phyloP scores from a whole-genome alignment of 371 early-diverging fungal species.

The Nematocida minor region DNA sequence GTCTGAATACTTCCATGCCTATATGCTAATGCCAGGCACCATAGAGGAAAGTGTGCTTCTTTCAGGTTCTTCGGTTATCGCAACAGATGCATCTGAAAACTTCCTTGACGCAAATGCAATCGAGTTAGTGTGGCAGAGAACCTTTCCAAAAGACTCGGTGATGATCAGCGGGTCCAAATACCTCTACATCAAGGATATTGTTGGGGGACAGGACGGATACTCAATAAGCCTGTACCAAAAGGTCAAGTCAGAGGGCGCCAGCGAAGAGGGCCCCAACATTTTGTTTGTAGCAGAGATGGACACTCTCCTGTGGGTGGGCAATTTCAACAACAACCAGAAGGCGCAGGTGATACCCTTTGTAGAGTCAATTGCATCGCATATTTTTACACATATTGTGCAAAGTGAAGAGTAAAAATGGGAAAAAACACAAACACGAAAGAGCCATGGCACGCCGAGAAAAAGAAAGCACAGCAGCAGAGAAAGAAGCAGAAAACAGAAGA shows the following conservation, averaged over 20 bases:
- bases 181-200: conserved; percentile 30
- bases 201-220: conserved; percentile 21
- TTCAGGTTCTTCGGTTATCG: background rate
- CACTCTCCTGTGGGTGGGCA: conserved; percentile 27
- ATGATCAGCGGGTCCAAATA: conserved; percentile 8
- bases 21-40: conserved; percentile 17
- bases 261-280: background rate
- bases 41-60: background rate
- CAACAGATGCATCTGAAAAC: background rate
- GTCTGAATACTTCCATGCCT: conserved; percentile 26
- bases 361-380: conserved; percentile 10
- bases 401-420: background rate
- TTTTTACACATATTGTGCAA: conserved; percentile 18
- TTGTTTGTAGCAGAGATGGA: conserved; percentile 28
- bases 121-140: background rate
- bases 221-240: conserved; percentile 30
- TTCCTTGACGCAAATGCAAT: background rate
- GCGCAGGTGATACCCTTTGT: conserved; percentile 20
- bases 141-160: background rate
- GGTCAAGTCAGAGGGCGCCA: background rate
- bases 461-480: background rate
- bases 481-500: background rate
- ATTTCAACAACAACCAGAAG: conserved; percentile 18
- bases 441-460: background rate
- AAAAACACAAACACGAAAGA: background rate